Evolutionary conservation across 2,329 filamentous ascomycete species (phyloP).

Genomic region (Madurella fahalii): DNA sequence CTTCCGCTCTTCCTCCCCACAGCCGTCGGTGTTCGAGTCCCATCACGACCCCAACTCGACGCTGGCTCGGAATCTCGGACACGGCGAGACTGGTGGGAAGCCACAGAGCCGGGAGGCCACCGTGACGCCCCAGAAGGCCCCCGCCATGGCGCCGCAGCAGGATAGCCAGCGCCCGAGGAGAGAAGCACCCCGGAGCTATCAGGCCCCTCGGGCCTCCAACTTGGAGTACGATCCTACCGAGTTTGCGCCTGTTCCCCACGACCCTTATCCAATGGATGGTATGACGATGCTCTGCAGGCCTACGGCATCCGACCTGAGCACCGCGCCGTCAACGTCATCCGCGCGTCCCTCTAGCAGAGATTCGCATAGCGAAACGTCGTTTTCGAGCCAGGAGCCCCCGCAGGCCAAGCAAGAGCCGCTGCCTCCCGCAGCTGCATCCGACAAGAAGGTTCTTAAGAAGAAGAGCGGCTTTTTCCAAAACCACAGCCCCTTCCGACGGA

Average conservation of each 20-base stretch:
- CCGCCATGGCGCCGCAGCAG: conserved; percentile 19
- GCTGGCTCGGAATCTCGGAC: conserved; percentile 65
- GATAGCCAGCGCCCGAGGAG: conserved; percentile 17
- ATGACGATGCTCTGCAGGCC: conserved; percentile 92
- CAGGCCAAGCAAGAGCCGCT: conserved; percentile 51
- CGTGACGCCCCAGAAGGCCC: conserved; percentile 48
- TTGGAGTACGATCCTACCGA: conserved; percentile 51
- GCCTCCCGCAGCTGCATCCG: conserved; percentile 43
- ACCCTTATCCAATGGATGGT: conserved; percentile 89
- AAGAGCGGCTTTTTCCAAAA: conserved; percentile 90
- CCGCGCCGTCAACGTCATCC: conserved; percentile 49
- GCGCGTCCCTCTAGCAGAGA: conserved; percentile 78
- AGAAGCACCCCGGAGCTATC: conserved; percentile 24
- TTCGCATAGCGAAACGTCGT: conserved; percentile 85
- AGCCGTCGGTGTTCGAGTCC: conserved; percentile 87
- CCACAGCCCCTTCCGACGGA: conserved; percentile 86
- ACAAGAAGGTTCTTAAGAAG: conserved; percentile 65
- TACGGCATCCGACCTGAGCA: conserved; percentile 36
- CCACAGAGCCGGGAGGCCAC: conserved; percentile 48
- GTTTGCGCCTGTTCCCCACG: conserved; percentile 73
- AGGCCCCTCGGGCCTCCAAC: conserved; percentile 25
- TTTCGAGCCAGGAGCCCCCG: conserved; percentile 77
- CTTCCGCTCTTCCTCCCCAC: conserved; percentile 92
- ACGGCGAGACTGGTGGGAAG: conserved; percentile 45
- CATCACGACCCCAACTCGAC: conserved; percentile 81